A percentile compares a stretch with the other conserved stretches of the same genome.
These are phyloP conservation scores for Emergomyces orientalis DNA, from an alignment of 2,329 filamentous ascomycete genomes.

Conservation along the genomic window DNA sequence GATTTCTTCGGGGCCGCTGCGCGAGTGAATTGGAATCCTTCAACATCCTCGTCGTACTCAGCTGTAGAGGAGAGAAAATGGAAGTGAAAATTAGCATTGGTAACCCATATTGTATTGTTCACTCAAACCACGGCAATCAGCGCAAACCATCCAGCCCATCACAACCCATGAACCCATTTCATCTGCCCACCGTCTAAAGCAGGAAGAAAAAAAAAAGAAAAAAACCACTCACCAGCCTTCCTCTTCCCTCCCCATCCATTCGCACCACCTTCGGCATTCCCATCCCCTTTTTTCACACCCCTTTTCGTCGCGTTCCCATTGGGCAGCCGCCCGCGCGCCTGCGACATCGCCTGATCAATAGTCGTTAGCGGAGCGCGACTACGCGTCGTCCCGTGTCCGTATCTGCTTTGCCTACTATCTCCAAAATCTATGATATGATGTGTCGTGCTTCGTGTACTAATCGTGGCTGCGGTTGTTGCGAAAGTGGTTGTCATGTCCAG, in stretches of 20 bases:
- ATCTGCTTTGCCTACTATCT: not conserved
- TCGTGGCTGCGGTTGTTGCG: conserved; percentile 8
- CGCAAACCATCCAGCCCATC: not conserved
- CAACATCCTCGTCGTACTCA: conserved; percentile 64
- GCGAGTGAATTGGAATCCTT: conserved; percentile 66
- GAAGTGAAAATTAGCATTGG: conserved; percentile 9
- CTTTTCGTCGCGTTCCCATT: conserved; percentile 7
- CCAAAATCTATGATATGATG: conserved; percentile 6
- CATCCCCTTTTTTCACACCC: conserved; percentile 1
- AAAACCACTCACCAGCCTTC: conserved; percentile 34
- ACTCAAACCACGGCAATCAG: not conserved
- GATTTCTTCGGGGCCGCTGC: conserved; percentile 57
- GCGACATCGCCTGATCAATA: conserved; percentile 13
- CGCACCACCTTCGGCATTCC: conserved; percentile 1
- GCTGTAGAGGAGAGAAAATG: conserved; percentile 6
- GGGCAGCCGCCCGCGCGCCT: conserved; percentile 9
- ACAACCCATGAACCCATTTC: not conserved
- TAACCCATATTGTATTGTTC: not conserved
- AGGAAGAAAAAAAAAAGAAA: not conserved
- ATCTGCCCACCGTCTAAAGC: not conserved
- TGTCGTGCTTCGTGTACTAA: conserved; percentile 10
- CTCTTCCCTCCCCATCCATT: conserved; percentile 29
- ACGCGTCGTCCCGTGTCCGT: conserved; percentile 9
- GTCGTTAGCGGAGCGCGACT: conserved; percentile 7
- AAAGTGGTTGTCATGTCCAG: conserved; percentile 17